Conservation (phyloP, 1,284 basidiomycete genomes). For the Leccinum ponderosum region DNA sequence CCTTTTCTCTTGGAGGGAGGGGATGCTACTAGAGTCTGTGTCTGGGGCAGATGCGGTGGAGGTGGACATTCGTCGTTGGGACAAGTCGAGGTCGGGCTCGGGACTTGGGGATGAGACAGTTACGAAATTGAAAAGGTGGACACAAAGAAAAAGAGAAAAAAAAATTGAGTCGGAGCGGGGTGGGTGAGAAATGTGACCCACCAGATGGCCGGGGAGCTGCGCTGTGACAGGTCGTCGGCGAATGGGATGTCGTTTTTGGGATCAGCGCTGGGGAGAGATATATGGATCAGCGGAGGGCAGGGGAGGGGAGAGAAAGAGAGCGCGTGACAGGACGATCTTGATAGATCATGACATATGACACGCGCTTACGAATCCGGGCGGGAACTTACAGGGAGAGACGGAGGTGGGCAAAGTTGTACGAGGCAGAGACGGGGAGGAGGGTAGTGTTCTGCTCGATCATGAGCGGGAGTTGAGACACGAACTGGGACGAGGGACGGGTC, state of each 20-base stretch:
- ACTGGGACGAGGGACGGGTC: constrained; percentile 2
- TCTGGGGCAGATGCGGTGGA: constrained; percentile 58
- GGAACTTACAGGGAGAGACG: constrained; percentile 57
- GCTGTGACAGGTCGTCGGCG: constrained; percentile 48
- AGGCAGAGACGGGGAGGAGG: constrained; percentile 45
- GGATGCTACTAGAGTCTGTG: constrained; percentile 57
- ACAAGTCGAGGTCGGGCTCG: constrained; percentile 48
- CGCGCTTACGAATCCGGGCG: constrained; percentile 14
- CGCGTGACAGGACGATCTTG: constrained; percentile 28
- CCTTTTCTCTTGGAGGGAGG: constrained; percentile 60
- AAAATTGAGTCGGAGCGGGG: constrained; percentile 22
- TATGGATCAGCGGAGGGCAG: constrained; percentile 10
- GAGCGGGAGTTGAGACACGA: constrained; percentile 15
- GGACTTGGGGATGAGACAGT: constrained; percentile 28
- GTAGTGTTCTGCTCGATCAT: constrained; percentile 46
- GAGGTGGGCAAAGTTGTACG: constrained; percentile 62
- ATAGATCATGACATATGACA: constrained; percentile 33
- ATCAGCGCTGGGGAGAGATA: constrained; percentile 34
- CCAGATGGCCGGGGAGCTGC: constrained; percentile 51
- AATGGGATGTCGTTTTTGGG: constrained; percentile 40
- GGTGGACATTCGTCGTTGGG: constrained; percentile 60
- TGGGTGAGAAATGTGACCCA: constrained; percentile 33
- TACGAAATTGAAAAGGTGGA: constrained; percentile 15
- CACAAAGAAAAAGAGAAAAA: constrained; percentile 11
- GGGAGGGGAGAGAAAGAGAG: constrained; percentile 4